Evolutionary conservation across 2,329 filamentous ascomycete species (phyloP), one percentile per base, ranked within the genome.

Genomic region (Exophiala sp.): DNA sequence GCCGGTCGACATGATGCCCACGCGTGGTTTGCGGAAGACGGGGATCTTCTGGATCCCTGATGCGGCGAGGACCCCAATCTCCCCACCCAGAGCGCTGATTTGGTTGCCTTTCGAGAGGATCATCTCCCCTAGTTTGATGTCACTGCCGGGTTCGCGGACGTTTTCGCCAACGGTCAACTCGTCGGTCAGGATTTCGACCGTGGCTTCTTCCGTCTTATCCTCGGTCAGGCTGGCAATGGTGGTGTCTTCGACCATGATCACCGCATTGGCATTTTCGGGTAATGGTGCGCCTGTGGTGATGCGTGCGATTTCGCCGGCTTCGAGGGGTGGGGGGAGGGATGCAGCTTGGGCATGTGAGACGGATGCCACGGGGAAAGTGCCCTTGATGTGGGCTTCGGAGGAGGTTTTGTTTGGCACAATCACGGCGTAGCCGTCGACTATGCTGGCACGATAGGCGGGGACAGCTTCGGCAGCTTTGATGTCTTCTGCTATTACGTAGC

Each of bases 181-280:
- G 24, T 86, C 84, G 0, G 89, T 90, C 1, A 95, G 75, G 35
- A 99, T 91, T 68, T 95, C 89, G 2, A 99, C 82, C 57, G 91
- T 87, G 45, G 85, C 86, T 70, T 99, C 94, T 72, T 99, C 94
- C 47, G 78, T 79, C 0, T 85, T 88, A 62, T 95, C 89, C 2
- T 36, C 47, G 4, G 61, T 62, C 70, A 83, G 84, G 1, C 82
- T 85, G 56, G 81, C 83, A 3, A 99, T 76, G 1, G 85, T 73
- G 0, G 94, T 99, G 66, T 96, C 94, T 72, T 99, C 94, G 0
- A 99, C 94, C 90, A 95, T 97, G 43, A 96, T 86, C 4, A 99
- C 91, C 0, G 92, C 87, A 21, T 89, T 95, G 1, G 94, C 90
- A 0, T 91, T 90, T 0, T 85, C 85, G 1, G 94, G 94, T 0